These are phyloP conservation scores for Ceratobasidium sp. DNA, from an alignment of 1,284 basidiomycete genomes.

Conservation along the genomic window DNA sequence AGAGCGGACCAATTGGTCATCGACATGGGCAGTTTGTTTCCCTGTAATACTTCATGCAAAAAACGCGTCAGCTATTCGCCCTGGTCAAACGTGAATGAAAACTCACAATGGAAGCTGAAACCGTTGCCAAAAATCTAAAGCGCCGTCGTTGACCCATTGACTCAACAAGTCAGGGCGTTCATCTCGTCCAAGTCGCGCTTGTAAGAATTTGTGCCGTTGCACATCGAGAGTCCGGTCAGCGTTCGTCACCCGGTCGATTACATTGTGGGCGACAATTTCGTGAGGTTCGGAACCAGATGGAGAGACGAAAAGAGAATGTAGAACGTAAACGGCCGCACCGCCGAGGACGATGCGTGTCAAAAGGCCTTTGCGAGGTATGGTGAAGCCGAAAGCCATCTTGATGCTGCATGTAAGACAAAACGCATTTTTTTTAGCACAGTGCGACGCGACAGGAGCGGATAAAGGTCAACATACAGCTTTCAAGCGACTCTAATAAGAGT, in stretches of 20 bases:
- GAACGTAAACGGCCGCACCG: slow-evolving; percentile 55
- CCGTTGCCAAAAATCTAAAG: slow-evolving; percentile 88
- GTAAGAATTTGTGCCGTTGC: slow-evolving; percentile 87
- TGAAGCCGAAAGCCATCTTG: slow-evolving; percentile 22
- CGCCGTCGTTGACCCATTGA: slow-evolving; percentile 79
- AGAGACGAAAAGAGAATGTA: slow-evolving; percentile 64
- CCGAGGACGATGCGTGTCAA: slow-evolving; percentile 52
- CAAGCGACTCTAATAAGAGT: too few relatives aligned
- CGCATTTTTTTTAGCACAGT: slow-evolving; percentile 19
- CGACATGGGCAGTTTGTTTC: slow-evolving; percentile 85
- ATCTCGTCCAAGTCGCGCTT: slow-evolving; percentile 86
- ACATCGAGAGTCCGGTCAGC: slow-evolving; percentile 87
- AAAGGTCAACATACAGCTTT: too few relatives aligned
- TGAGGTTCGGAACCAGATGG: slow-evolving; percentile 57
- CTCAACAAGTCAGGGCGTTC: slow-evolving; percentile 84
- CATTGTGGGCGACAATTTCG: slow-evolving; percentile 82
- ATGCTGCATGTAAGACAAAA: neutral
- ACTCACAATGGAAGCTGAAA: slow-evolving; percentile 91
- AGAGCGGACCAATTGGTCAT: slow-evolving; percentile 86
- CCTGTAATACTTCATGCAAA: slow-evolving; percentile 78
- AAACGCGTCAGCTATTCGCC: slow-evolving; percentile 31
- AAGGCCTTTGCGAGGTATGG: slow-evolving; percentile 30
- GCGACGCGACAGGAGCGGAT: too few relatives aligned
- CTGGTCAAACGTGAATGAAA: slow-evolving; percentile 6
- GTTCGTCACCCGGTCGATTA: slow-evolving; percentile 87